Evolutionary conservation across 805 yeast species (phyloP).

Genomic region (Pichia nanzhaoensis): DNA sequence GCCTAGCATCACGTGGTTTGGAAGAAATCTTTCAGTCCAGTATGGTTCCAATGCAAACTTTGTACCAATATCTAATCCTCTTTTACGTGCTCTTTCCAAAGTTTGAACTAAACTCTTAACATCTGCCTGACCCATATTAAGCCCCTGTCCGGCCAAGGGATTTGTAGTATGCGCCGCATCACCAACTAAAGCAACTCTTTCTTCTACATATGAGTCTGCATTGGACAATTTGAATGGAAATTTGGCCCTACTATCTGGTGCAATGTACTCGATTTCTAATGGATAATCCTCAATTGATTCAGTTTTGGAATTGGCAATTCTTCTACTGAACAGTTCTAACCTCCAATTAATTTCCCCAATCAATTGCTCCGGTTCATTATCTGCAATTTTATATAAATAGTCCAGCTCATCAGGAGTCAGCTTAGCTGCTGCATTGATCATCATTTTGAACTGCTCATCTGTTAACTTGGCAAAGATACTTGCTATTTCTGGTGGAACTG

Average conservation of each 20-base stretch:
- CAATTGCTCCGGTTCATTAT: slow-evolving; percentile 38
- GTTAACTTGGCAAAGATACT: slow-evolving; percentile 51
- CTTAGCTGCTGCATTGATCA: slow-evolving; percentile 85
- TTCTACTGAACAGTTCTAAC: slow-evolving; percentile 33
- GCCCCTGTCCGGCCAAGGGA: slow-evolving; percentile 96
- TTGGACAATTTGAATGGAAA: slow-evolving; percentile 87
- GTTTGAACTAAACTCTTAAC: slow-evolving; percentile 66
- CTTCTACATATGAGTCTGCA: slow-evolving; percentile 81
- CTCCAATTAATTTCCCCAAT: slow-evolving; percentile 74
- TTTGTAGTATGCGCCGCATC: slow-evolving; percentile 98
- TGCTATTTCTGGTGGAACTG: slow-evolving; percentile 72
- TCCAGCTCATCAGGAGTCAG: slow-evolving; percentile 70
- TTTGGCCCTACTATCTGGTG: slow-evolving; percentile 64
- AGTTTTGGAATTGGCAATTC: slow-evolving; percentile 26
- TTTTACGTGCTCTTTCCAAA: slow-evolving; percentile 57
- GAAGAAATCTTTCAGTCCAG: slow-evolving; percentile 74
- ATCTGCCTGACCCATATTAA: slow-evolving; percentile 96
- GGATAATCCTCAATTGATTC: slow-evolving; percentile 60
- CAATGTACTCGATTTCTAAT: slow-evolving; percentile 51
- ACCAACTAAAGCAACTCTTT: slow-evolving; percentile 87
- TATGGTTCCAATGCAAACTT: slow-evolving; percentile 77
- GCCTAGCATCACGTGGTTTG: slow-evolving; percentile 75
- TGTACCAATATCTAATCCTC: slow-evolving; percentile 88
- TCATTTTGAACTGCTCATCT: slow-evolving; percentile 54
- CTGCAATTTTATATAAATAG: slow-evolving; percentile 49